Evolutionary conservation across 1,139 yeast genomes (phyloP).

Genomic region (Arxiozyma bovina): DNA sequence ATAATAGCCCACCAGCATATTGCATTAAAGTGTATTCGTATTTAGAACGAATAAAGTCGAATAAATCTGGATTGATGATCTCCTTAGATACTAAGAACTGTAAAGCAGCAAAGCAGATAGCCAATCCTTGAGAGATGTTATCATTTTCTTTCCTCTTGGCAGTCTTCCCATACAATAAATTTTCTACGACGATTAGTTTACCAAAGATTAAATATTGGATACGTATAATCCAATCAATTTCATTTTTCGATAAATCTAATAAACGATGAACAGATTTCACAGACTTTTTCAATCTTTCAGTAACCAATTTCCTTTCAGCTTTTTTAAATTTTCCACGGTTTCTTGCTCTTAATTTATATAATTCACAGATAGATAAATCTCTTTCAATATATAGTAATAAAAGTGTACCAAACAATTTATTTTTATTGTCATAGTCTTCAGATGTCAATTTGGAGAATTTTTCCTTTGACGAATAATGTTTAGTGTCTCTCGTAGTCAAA

Average conservation of each 20-base stretch:
- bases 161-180: slow-evolving; percentile 36
- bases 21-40: slow-evolving; percentile 28
- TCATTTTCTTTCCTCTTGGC: slow-evolving; percentile 43
- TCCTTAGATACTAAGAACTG: slow-evolving; percentile 13
- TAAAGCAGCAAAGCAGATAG: slow-evolving; percentile 22
- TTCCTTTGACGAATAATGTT: slow-evolving; percentile 22
- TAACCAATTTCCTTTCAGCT: slow-evolving; percentile 41
- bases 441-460: slow-evolving; percentile 18
- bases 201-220: slow-evolving; percentile 56
- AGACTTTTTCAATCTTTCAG: slow-evolving; percentile 64
- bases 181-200: slow-evolving; percentile 50
- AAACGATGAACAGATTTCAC: slow-evolving; percentile 39
- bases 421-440: slow-evolving; percentile 24
- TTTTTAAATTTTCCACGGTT: slow-evolving; percentile 26
- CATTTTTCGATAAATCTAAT: slow-evolving; percentile 36
- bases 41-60: slow-evolving; percentile 18
- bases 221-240: slow-evolving; percentile 30
- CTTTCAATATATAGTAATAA: slow-evolving; percentile 27
- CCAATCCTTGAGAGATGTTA: slow-evolving; percentile 20
- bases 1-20: slow-evolving; percentile 18
- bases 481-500: slow-evolving; percentile 27
- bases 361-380: slow-evolving; percentile 26
- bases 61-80: slow-evolving; percentile 11
- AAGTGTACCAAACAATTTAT: slow-evolving; percentile 25
- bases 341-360: slow-evolving; percentile 24